Percentiles rank a stretch among this genome's conserved stretches.
Evolutionary conservation across 257 asterid genomes (phyloP).

Genomic region (Solanum medicagineum): DNA sequence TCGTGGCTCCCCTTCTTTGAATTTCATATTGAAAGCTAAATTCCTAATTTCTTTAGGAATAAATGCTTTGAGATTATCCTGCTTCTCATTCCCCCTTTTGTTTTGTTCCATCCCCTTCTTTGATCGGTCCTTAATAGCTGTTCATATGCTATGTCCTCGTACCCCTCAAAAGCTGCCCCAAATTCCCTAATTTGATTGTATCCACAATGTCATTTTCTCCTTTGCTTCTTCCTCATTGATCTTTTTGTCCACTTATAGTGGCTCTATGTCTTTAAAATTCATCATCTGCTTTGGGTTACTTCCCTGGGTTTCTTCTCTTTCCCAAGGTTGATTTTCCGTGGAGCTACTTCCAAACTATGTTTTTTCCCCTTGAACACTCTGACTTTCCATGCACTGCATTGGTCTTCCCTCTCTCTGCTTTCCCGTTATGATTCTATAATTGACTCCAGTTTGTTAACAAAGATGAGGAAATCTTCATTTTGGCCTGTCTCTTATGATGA

Average conservation of each 20-base stretch:
- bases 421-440: not conserved
- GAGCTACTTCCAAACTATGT: not conserved
- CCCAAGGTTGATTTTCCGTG: not conserved
- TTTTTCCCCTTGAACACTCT: not conserved
- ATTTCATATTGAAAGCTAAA: too few species aligned
- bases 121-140: too few species aligned
- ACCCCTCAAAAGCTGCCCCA: too few species aligned
- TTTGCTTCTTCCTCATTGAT: not conserved
- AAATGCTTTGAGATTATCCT: too few species aligned
- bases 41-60: too few species aligned
- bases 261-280: not conserved
- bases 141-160: too few species aligned
- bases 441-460: not conserved
- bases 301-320: not conserved
- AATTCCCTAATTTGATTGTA: too few species aligned
- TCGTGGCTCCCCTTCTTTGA: too few species aligned
- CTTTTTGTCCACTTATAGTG: not conserved
- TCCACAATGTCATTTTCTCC: not conserved
- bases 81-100: too few species aligned
- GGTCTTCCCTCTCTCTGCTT: not conserved
- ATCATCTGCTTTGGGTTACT: not conserved
- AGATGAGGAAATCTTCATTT: not conserved
- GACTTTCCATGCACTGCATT: not conserved
- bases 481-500: not conserved
- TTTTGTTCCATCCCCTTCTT: too few species aligned